Percentiles rank a stretch among this genome's conserved stretches.
phyloP scores from a whole-genome alignment of 495 filamentous ascomycete genomes.

The Hyaloscypha hepaticicola region DNA sequence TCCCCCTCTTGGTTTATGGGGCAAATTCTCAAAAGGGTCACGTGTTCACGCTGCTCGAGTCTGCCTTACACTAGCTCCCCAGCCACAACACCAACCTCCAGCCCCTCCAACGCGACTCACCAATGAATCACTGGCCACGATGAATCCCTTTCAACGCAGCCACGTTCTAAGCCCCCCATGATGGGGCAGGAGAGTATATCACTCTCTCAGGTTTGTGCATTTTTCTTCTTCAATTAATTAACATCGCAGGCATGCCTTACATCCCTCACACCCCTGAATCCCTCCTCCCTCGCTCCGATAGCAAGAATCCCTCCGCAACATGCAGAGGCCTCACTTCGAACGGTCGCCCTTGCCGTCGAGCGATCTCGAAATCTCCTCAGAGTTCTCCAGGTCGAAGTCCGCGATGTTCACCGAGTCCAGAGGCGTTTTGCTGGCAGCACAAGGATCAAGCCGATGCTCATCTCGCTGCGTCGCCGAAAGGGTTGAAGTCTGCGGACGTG shows the following conservation, averaged over 20 bases:
- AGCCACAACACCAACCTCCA: conserved; percentile 10
- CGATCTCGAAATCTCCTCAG: conserved; percentile 47
- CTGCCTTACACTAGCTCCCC: conserved; percentile 3
- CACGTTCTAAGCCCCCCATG: conserved; percentile 16
- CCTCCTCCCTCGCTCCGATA: conserved; percentile 72
- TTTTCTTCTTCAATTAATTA: conserved; percentile 19
- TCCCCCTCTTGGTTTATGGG: background rate
- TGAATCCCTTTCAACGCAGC: conserved; percentile 16
- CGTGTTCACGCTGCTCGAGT: background rate
- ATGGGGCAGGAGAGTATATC: conserved; percentile 6
- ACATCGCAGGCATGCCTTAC: conserved; percentile 27
- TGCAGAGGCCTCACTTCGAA: conserved; percentile 80
- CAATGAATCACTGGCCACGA: conserved; percentile 24
- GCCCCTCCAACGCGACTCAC: background rate
- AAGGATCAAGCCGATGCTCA: conserved; percentile 73
- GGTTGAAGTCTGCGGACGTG: conserved; percentile 25
- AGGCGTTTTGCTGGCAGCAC: conserved; percentile 87
- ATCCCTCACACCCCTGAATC: conserved; percentile 84
- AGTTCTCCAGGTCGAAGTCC: conserved; percentile 34
- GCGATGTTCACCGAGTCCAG: conserved; percentile 16
- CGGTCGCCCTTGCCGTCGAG: conserved; percentile 77
- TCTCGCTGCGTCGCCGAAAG: conserved; percentile 28
- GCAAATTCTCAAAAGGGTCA: background rate
- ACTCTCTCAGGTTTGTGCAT: conserved; percentile 22
- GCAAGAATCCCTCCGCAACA: conserved; percentile 77